Base-by-base conservation (phyloP, 2,329 filamentous ascomycete genomes). In the Tolypocladium tundrense region DNA sequence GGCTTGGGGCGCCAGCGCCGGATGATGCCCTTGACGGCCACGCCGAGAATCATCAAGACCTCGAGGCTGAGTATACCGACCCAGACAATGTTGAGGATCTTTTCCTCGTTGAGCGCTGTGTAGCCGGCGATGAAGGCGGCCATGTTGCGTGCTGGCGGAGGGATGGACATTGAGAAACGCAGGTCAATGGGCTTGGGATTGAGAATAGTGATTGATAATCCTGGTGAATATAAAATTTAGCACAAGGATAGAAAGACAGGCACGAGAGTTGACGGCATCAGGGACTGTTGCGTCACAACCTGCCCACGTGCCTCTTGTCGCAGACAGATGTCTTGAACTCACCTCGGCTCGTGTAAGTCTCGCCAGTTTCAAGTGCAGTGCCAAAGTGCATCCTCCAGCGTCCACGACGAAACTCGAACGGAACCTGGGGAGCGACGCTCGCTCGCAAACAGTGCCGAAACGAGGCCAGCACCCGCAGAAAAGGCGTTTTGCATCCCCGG, bases 31-130 rank as follows among this genome's bases (percentile, higher is more conserved):
- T 68, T 67, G 9, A 70, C 61, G 31, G 68, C 69, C 14, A 78
- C 73, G 11, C 71, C 69, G 37, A 76, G 59, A 4, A 80, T 73
- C 69, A 79, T 73, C 50, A 76, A 59, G 21, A 75, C 72, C 61
- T 80, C 75, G 41, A 79, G 63, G 21, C 71, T 71, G 45, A 79
- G 65, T n/a, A 80, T 71, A 45, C 74, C 72, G 53, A 79, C 70
- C 75, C 77, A 79, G 53, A 79, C 64, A 40, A 70, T 68, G 69
- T 80, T 78, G 53, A 79, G 67, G 40, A 79, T 69, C 55, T 67
- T 65, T 58, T 72, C 69, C 59, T 76, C 69, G 59, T 72, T 64
- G 56, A 67, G 68, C 48, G 65, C 66, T 61, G 54, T 67, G 65
- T 60, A 68, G 64, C 58, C 65, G 60, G 58, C 58, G 63, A 66